Conservation (phyloP, 306 rosid species). For the Quercus berberidifolia region DNA sequence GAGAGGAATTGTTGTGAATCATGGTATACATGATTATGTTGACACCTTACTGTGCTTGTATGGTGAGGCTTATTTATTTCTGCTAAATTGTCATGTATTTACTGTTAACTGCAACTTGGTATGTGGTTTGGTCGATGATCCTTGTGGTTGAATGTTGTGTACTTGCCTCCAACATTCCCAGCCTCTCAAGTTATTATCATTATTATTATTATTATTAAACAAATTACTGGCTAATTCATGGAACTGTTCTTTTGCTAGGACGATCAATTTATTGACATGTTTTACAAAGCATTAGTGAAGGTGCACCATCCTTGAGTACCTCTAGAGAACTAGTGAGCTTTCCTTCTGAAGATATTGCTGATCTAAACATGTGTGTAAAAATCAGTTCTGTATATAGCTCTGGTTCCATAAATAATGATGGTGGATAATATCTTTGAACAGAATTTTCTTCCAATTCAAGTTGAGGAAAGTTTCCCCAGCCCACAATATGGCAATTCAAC, state of each 20-base stretch:
- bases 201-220: not conserved
- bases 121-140: not conserved
- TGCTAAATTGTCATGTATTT: not conserved
- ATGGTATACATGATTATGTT: not conserved
- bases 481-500: too few relatives aligned
- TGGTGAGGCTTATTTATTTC: not conserved
- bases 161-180: not conserved
- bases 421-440: not conserved
- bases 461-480: too few relatives aligned
- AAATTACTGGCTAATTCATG: constrained; percentile 18
- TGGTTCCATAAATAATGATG: constrained; percentile 17
- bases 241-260: constrained; percentile 47
- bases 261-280: constrained; percentile 78
- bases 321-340: constrained; percentile 1
- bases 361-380: constrained; percentile 31
- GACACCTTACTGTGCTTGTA: not conserved
- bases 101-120: not conserved
- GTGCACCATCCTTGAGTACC: constrained; percentile 44
- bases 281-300: constrained; percentile 67
- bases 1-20: constrained; percentile 2
- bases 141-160: constrained; percentile 1
- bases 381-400: constrained; percentile 39
- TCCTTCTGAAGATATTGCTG: constrained; percentile 15
- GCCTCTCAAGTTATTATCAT: not conserved
- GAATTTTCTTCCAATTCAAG: too few relatives aligned